These are phyloP conservation scores for Aspergillus funiculosus DNA, from an alignment of 495 filamentous ascomycete genomes.

Conservation along the genomic window DNA sequence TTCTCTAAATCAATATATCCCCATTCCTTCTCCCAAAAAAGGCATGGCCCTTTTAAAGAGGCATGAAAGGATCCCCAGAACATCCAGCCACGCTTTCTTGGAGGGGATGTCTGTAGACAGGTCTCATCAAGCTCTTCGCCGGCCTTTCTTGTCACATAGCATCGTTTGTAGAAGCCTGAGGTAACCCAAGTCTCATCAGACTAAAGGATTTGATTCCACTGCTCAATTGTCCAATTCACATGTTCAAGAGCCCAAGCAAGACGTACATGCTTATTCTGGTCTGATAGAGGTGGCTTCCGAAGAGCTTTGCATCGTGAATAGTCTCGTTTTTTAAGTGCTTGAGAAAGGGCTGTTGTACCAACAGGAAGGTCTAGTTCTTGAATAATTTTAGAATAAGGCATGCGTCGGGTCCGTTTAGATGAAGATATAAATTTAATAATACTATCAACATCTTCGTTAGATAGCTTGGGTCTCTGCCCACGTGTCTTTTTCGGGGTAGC, in stretches of 20 bases:
- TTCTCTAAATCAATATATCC: background rate
- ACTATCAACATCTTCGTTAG: conserved; percentile 19
- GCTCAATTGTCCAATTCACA: conserved; percentile 5
- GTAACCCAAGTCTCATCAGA: conserved; percentile 5
- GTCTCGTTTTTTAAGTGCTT: conserved; percentile 25
- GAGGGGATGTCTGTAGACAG: background rate
- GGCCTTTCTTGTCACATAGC: background rate
- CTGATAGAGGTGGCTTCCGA: conserved; percentile 16
- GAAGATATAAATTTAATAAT: conserved; percentile 26
- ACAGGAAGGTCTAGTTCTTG: conserved; percentile 20
- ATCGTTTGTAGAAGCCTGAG: background rate
- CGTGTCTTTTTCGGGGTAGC: conserved; percentile 17
- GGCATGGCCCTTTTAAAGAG: background rate
- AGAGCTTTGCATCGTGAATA: conserved; percentile 23
- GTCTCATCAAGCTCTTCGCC: background rate
- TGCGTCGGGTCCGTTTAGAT: conserved; percentile 18
- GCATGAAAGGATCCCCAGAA: conserved; percentile 1
- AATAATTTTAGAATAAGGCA: conserved; percentile 22
- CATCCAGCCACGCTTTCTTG: background rate
- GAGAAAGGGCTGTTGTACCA: conserved; percentile 13
- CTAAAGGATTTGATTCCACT: conserved; percentile 10
- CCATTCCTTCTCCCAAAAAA: conserved; percentile 10
- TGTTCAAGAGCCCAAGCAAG: conserved; percentile 1
- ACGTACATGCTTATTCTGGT: conserved; percentile 2
- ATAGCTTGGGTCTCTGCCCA: conserved; percentile 18